Percentiles rank a stretch among this genome's conserved stretches.
Evolutionary conservation across 192 early-diverging fungal species (phyloP).

Genomic region (Rhizophagus clarus): DNA sequence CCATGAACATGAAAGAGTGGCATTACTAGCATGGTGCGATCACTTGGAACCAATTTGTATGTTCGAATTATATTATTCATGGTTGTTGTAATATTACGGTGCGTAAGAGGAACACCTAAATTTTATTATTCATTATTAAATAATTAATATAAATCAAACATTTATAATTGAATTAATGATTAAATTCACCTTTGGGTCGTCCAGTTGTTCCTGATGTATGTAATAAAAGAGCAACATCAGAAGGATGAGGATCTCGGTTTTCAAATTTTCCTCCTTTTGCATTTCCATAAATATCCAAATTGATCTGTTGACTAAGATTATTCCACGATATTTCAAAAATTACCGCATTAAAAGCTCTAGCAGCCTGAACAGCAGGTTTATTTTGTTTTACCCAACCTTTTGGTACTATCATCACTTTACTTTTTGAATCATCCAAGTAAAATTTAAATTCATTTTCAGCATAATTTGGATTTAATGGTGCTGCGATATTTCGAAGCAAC

Average conservation of each 20-base stretch:
- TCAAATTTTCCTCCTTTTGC: not conserved
- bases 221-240: conserved; percentile 72
- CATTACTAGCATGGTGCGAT: conserved; percentile 78
- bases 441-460: conserved; percentile 72
- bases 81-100: conserved; percentile 70
- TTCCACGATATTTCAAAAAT: conserved; percentile 65
- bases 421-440: conserved; percentile 72
- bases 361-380: conserved; percentile 60
- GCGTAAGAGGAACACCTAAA: conserved; percentile 76
- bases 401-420: conserved; percentile 65
- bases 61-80: conserved; percentile 77
- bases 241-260: conserved; percentile 38
- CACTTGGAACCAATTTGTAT: conserved; percentile 58
- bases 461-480: conserved; percentile 74
- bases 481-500: conserved; percentile 61
- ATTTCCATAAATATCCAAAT: conserved; percentile 12
- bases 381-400: conserved; percentile 47
- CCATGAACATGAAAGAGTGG: conserved; percentile 89
- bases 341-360: conserved; percentile 47
- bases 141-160: not conserved
- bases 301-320: conserved; percentile 32
- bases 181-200: conserved; percentile 58
- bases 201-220: conserved; percentile 87
- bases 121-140: not conserved
- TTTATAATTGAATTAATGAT: not conserved